Percentiles rank a stretch among this genome's conserved stretches.
Evolutionary conservation across 805 yeast genomes (phyloP).

Genomic region (Suhomyces sp.): DNA sequence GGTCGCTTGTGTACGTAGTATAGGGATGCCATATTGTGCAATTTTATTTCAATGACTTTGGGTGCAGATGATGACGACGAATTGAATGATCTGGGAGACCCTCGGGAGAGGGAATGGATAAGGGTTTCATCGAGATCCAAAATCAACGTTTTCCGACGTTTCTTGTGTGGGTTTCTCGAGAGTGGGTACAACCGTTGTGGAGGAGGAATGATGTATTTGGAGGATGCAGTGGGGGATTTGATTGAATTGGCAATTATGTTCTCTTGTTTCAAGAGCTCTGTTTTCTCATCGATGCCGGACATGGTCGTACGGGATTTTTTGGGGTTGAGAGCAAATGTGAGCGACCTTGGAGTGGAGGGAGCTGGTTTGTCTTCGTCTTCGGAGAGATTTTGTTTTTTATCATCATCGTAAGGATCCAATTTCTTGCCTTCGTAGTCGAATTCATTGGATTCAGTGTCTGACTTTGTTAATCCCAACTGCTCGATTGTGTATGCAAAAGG

Average conservation of each 20-base stretch:
- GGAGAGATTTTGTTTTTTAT: neutral
- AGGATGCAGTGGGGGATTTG: slow-evolving; percentile 41
- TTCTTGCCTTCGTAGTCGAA: neutral
- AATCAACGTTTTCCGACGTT: slow-evolving; percentile 64
- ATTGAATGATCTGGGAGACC: slow-evolving; percentile 46
- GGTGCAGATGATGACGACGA: slow-evolving; percentile 41
- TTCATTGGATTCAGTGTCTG: slow-evolving; percentile 2
- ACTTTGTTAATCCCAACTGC: slow-evolving; percentile 13
- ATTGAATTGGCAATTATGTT: slow-evolving; percentile 38
- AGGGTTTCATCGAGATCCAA: slow-evolving; percentile 92
- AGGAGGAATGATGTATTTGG: slow-evolving; percentile 46
- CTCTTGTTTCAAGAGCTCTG: slow-evolving; percentile 41
- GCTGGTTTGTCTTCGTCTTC: neutral
- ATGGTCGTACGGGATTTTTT: slow-evolving; percentile 2
- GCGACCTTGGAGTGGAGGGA: neutral
- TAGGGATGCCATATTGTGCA: slow-evolving; percentile 69
- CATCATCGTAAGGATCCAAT: neutral
- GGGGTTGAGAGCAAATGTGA: slow-evolving; percentile 4
- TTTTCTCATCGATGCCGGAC: slow-evolving; percentile 27
- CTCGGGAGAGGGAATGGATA: slow-evolving; percentile 84
- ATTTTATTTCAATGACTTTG: slow-evolving; percentile 73
- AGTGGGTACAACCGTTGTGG: slow-evolving; percentile 45
- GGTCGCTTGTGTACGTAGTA: slow-evolving; percentile 93
- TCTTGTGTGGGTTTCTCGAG: slow-evolving; percentile 38
- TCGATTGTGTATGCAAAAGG: slow-evolving; percentile 50